Conservation (phyloP, 768 basidiomycete species). For the Clitopilus hobsonii region DNA sequence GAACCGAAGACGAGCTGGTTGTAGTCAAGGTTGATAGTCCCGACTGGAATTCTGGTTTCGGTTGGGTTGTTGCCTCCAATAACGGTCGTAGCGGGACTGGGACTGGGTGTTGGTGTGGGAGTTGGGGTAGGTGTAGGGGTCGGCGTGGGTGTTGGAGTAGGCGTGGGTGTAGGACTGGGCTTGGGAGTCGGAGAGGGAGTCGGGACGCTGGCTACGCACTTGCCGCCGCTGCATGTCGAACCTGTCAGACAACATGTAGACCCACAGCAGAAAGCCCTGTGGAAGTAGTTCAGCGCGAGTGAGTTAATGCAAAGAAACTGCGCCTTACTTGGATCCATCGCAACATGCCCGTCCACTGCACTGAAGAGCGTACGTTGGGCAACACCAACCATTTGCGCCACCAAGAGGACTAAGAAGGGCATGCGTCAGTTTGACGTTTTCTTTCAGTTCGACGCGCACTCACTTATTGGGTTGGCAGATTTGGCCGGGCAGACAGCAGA, state of each 20-base stretch:
- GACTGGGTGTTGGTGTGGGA: background rate
- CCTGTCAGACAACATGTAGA: background rate
- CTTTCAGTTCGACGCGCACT: background rate
- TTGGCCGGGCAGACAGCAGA: background rate
- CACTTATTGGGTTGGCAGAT: constrained; percentile 2
- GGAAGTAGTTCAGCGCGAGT: background rate
- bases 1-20: background rate
- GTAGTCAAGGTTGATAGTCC: background rate
- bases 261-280: constrained; percentile 1
- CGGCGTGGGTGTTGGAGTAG: background rate
- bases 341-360: constrained; percentile 1
- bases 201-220: background rate
- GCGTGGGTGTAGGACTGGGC: background rate
- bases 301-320: background rate
- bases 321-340: constrained; percentile 1
- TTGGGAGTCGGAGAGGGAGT: background rate
- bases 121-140: background rate
- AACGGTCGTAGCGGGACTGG: background rate
- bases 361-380: background rate
- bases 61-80: background rate
- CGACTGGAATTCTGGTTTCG: background rate
- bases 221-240: background rate
- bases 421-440: background rate
- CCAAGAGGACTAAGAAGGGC: background rate
- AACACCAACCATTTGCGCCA: constrained; percentile 1